Evolutionary conservation across 495 filamentous ascomycete species (phyloP), one percentile per base, ranked within the genome.

Genomic region (Neurospora africana): DNA sequence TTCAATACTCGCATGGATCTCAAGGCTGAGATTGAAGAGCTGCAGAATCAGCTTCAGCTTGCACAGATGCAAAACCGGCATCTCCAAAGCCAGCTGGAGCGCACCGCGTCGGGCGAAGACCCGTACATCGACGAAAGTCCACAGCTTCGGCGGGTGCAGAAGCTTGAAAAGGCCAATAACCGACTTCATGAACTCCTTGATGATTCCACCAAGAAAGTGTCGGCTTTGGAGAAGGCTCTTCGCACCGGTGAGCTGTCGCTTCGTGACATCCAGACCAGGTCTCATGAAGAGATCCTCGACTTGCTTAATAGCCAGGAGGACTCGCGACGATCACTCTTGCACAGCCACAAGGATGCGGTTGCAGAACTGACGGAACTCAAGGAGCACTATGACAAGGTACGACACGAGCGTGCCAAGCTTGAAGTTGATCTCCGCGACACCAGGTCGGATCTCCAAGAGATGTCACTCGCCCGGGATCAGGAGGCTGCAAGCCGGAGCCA

Each of bases 51-150:
- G 79, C 87, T 99, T 65, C 95, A 99, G 76, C 88, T 98, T 83
- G 91, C 91, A 9, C 91, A 98, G 81, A 97, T 99, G 93, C 92
- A 95, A 75, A 97, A 97, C 82, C 90, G 92, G 41, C 95, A 99
- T 78, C 88, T 99, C 19, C 92, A 97, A 77, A 94, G 88, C 78
- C 94, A 97, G 77, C 83, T 98, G 71, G 90, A 92, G 61, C 88
- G 91, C 35, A 82, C 77, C 1, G 81, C 83, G 3, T 87, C 86
- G 0, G 87, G 89, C 2, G 53, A 58, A n/a, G 88, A 88, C 53
- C 85, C 89, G 37, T 86, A 84, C 43, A 83, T 89, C 68, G 92
- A 97, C 69, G 91, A 97, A n/a, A 95, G 90, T 74, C 93, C 93
- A 19, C 94, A 93, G 7, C 76, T 91, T 40, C 87, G 91, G 71